Percentiles rank a stretch among this genome's conserved stretches.
phyloP scores from a whole-genome alignment of 768 basidiomycete species.

The Tricholoma hemisulphureum region DNA sequence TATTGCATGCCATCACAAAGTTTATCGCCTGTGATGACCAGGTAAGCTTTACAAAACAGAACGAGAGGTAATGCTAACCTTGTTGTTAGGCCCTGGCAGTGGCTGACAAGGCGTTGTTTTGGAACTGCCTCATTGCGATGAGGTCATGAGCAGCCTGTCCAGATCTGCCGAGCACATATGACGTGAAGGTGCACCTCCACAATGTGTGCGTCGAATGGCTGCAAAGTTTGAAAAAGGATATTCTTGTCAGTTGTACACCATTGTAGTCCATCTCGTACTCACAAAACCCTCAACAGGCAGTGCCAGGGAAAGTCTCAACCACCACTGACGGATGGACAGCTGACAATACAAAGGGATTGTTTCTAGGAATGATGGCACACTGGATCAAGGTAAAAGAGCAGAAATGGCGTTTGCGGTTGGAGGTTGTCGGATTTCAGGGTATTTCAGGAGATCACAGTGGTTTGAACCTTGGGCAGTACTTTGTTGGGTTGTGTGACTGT shows the following conservation, averaged over 20 bases:
- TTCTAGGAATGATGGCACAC: not conserved
- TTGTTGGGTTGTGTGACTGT: too few relatives aligned
- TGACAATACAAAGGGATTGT: not conserved
- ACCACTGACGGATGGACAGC: not conserved
- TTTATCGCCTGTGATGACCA: not conserved
- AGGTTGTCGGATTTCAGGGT: not conserved
- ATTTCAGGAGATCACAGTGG: not conserved
- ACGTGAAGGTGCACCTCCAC: slow-evolving; percentile 1
- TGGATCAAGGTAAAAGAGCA: not conserved
- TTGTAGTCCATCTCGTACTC: not conserved
- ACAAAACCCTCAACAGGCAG: not conserved
- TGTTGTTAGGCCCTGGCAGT: not conserved
- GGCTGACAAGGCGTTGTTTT: not conserved
- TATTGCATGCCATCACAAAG: not conserved
- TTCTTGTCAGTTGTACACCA: slow-evolving; percentile 3
- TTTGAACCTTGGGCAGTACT: not conserved
- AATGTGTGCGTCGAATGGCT: not conserved
- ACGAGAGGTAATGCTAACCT: not conserved
- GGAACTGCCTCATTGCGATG: not conserved
- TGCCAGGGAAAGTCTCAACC: not conserved
- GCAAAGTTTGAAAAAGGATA: not conserved
- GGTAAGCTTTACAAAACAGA: not conserved
- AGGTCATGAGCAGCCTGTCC: not conserved
- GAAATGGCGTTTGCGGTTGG: not conserved
- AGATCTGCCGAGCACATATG: too few relatives aligned